Evolutionary conservation across 1,284 basidiomycete genomes (phyloP).

Genomic region (Acaromyces ingoldii): DNA sequence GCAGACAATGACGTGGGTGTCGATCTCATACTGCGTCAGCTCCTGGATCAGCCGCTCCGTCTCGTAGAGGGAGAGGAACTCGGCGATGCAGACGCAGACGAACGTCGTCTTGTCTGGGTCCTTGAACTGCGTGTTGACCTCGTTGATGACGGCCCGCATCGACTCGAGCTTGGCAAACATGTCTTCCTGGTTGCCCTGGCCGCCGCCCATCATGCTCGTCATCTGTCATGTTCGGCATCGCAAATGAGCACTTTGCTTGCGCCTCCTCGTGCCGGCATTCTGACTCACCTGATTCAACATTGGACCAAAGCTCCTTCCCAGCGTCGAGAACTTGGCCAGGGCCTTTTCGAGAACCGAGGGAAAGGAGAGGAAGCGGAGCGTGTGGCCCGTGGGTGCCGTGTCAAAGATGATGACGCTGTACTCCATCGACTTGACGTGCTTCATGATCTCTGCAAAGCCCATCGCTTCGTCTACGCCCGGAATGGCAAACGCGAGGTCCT

Average conservation of each 20-base stretch:
- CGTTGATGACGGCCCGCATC: constrained; percentile 94
- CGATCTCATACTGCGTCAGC: constrained; percentile 90
- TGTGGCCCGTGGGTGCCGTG: constrained; percentile 97
- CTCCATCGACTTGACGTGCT: constrained; percentile 99
- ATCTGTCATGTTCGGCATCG: no score
- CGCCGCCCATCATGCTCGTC: constrained; percentile 76
- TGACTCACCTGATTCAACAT: constrained; percentile 82
- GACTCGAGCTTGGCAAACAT: constrained; percentile 97
- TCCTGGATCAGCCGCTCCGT: constrained; percentile 96
- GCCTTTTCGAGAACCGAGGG: constrained; percentile 96
- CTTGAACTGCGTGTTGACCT: constrained; percentile 99
- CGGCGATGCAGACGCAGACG: constrained; percentile 96
- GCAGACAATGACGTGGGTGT: constrained; percentile 97
- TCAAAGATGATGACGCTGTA: constrained; percentile 99
- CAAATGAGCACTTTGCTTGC: no score
- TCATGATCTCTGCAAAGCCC: constrained; percentile 99
- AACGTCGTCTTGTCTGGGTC: constrained; percentile 93
- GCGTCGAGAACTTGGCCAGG: constrained; percentile 82
- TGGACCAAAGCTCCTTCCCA: constrained; percentile 88
- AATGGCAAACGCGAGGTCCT: constrained; percentile 97
- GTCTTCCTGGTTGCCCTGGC: constrained; percentile 60
- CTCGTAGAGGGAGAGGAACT: constrained; percentile 96
- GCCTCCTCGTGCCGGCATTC: no score
- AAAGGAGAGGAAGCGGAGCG: constrained; percentile 95
- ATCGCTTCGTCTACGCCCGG: constrained; percentile 99